Evolutionary conservation across 108 stramenopile genomes (phyloP).

Genomic region (Poteriospumella lacustris): DNA sequence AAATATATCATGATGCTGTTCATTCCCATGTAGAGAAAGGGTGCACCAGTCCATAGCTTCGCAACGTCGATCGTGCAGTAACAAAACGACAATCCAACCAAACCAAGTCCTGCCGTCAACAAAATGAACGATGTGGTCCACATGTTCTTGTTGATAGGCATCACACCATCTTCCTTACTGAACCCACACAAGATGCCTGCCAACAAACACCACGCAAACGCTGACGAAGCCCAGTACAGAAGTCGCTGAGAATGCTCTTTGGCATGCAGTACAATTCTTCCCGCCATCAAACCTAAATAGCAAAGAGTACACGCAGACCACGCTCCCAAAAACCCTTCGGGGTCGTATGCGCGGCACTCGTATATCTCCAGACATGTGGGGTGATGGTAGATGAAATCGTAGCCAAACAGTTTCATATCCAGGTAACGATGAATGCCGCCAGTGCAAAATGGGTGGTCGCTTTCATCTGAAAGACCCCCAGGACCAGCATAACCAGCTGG

Average conservation of each 20-base stretch:
- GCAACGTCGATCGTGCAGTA: constrained; percentile 18
- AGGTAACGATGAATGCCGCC: constrained; percentile 36
- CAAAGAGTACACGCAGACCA: constrained; percentile 1
- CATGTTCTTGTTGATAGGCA: constrained; percentile 40
- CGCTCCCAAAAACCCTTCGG: constrained; percentile 35
- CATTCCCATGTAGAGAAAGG: constrained; percentile 22
- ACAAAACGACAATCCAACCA: constrained; percentile 6
- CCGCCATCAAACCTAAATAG: constrained; percentile 30
- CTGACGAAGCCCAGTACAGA: not conserved
- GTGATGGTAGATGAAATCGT: constrained; percentile 24
- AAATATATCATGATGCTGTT: constrained; percentile 37
- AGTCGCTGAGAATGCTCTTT: not conserved
- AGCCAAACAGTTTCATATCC: constrained; percentile 14
- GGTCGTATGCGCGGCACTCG: constrained; percentile 34
- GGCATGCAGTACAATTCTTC: constrained; percentile 9
- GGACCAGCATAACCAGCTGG: constrained; percentile 33
- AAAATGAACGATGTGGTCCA: constrained; percentile 34
- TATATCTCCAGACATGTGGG: constrained; percentile 28
- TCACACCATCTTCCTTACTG: not conserved
- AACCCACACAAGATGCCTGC: constrained; percentile 26
- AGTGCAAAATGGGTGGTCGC: constrained; percentile 21
- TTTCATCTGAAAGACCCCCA: not conserved
- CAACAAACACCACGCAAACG: not conserved
- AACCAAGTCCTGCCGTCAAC: constrained; percentile 15
- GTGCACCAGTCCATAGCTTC: constrained; percentile 31